Conservation (phyloP, 1,139 yeast genomes). For the Suhomyces coccinellae region DNA sequence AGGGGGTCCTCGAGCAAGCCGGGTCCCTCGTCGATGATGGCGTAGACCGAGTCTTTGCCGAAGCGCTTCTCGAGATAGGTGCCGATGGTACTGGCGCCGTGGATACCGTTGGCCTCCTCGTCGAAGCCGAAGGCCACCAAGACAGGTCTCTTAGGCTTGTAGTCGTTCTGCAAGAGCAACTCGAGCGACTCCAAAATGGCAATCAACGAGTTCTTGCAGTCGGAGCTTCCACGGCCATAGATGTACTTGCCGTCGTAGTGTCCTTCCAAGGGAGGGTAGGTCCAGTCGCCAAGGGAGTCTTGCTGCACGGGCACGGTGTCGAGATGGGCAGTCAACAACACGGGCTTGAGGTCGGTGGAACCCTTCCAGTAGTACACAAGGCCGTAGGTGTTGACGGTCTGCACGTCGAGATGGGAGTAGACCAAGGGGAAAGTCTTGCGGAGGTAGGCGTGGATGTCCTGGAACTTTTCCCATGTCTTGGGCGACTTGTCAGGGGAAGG, state of each 20-base stretch:
- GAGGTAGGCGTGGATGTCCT: slow-evolving; percentile 48
- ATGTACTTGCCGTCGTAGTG: slow-evolving; percentile 48
- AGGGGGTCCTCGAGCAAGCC: slow-evolving; percentile 32
- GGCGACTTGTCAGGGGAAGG: slow-evolving; percentile 42
- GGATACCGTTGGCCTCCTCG: slow-evolving; percentile 65
- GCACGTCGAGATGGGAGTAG: slow-evolving; percentile 48
- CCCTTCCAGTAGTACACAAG: slow-evolving; percentile 71
- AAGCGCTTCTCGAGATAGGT: slow-evolving; percentile 46
- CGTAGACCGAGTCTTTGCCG: slow-evolving; percentile 56
- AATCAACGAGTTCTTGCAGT: slow-evolving; percentile 60
- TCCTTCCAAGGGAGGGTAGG: slow-evolving; percentile 68
- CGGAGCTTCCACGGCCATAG: slow-evolving; percentile 69
- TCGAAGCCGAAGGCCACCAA: slow-evolving; percentile 69
- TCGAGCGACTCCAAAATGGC: slow-evolving; percentile 63
- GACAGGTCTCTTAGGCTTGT: slow-evolving; percentile 55
- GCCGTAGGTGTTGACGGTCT: slow-evolving; percentile 65
- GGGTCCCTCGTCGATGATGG: slow-evolving; percentile 66
- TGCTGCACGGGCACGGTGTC: slow-evolving; percentile 82
- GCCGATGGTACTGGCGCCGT: slow-evolving; percentile 53
- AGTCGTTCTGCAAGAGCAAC: slow-evolving; percentile 42
- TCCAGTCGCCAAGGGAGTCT: slow-evolving; percentile 61
- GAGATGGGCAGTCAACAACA: slow-evolving; percentile 73
- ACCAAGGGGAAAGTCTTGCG: slow-evolving; percentile 60
- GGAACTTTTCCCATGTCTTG: slow-evolving; percentile 45
- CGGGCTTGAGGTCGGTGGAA: slow-evolving; percentile 56